These are phyloP conservation scores for Passalora sequoiae DNA, from an alignment of 2,329 filamentous ascomycete species.

Conservation along the genomic window DNA sequence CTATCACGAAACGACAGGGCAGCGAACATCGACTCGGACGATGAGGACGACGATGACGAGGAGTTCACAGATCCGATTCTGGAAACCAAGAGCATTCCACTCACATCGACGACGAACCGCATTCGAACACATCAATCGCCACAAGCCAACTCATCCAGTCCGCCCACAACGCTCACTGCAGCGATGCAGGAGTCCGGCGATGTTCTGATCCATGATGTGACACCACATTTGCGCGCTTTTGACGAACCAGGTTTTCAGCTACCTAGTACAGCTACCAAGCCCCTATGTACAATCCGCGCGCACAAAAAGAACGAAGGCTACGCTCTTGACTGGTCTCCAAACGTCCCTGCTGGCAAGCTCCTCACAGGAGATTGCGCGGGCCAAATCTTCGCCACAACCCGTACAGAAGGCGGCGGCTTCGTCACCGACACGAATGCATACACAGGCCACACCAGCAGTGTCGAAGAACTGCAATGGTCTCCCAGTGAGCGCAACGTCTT, in stretches of 20 bases:
- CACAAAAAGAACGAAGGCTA: slow-evolving; percentile 88
- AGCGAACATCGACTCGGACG: slow-evolving; percentile 61
- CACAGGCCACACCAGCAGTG: slow-evolving; percentile 73
- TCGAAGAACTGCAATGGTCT: slow-evolving; percentile 97
- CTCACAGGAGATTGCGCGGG: slow-evolving; percentile 89
- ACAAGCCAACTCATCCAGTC: slow-evolving; percentile 61
- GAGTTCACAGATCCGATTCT: slow-evolving; percentile 78
- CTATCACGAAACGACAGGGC: slow-evolving; percentile 78
- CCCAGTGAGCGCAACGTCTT: slow-evolving; percentile 91
- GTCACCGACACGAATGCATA: slow-evolving; percentile 80
- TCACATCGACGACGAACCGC: slow-evolving; percentile 85
- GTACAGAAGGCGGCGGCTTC: slow-evolving; percentile 82
- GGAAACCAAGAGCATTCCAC: slow-evolving; percentile 82
- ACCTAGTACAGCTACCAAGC: slow-evolving; percentile 78
- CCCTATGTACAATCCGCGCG: slow-evolving; percentile 77
- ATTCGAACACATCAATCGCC: slow-evolving; percentile 81
- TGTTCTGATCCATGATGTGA: slow-evolving; percentile 90
- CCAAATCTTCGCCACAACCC: slow-evolving; percentile 79
- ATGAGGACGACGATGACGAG: slow-evolving; percentile 69
- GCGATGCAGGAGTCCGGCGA: slow-evolving; percentile 87
- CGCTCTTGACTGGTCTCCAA: slow-evolving; percentile 91
- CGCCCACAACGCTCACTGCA: slow-evolving; percentile 79
- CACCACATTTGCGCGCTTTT: slow-evolving; percentile 81
- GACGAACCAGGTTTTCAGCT: slow-evolving; percentile 80
- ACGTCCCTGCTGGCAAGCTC: slow-evolving; percentile 74